These are phyloP conservation scores for Jasminum sambac DNA, from an alignment of 257 asterid species.

Conservation along the genomic window DNA sequence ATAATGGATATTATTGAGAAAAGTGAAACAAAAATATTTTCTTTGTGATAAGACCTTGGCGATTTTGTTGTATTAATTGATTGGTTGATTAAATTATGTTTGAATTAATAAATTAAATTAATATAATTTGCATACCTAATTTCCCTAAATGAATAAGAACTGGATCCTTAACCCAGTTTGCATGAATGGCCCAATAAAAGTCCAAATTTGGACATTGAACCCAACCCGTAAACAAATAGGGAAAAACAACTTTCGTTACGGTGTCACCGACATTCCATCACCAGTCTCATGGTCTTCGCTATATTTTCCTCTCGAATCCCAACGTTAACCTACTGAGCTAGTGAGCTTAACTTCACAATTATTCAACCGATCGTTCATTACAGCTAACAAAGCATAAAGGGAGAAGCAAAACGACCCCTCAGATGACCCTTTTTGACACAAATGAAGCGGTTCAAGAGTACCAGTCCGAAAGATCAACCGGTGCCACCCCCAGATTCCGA, in stretches of 20 bases:
- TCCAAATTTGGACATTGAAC: no score
- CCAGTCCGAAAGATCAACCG: slow-evolving; percentile 20
- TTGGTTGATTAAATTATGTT: no score
- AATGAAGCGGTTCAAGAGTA: slow-evolving; percentile 52
- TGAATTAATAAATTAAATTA: no score
- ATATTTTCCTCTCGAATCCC: not conserved
- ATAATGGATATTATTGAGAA: no score
- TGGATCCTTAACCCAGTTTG: not conserved
- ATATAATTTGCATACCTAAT: no score
- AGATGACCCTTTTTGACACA: slow-evolving; percentile 1
- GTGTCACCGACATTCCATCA: not conserved
- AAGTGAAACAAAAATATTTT: no score
- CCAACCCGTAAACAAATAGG: not conserved
- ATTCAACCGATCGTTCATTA: no score
- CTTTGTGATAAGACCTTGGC: no score
- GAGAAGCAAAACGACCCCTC: slow-evolving; percentile 3
- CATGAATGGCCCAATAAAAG: not conserved
- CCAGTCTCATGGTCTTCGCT: not conserved
- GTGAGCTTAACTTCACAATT: not conserved
- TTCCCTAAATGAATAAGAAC: no score
- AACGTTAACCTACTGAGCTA: not conserved
- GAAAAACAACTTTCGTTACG: no score
- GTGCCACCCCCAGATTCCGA: slow-evolving; percentile 21
- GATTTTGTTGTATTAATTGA: no score
- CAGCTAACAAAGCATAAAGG: not conserved